Base-by-base conservation (phyloP, 805 yeast genomes). In the Lachancea fermentati region DNA sequence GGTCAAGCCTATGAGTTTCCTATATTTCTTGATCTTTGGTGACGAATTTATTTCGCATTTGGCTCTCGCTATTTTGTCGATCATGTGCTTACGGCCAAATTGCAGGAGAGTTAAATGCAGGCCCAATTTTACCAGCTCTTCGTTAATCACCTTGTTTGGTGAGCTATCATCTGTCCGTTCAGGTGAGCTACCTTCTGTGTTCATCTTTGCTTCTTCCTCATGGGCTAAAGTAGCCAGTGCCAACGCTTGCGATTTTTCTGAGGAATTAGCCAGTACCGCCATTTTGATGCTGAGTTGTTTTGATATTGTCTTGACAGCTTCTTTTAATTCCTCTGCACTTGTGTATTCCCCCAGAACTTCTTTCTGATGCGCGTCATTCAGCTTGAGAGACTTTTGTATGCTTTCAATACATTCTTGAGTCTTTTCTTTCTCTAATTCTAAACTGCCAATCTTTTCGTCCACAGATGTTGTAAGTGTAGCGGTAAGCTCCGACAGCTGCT, bases 1-100 rank as follows among this genome's bases (percentile, higher is more conserved):
- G 36, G 79, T 76, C 40, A 87, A 71, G 2, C 86, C 95, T 57
- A 93, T 80, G 45, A 91, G 69, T 53, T 79, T 78, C 47, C 95
- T 72, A 66, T 91, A 83, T 57, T 86, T 87, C 52, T 78, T 74
- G 76, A 85, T 81, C 58, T 79, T 82, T 22, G 66, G 68, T 11
- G 73, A 67, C 2, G 55, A 36, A 59, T 69, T 75, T 30, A 72
- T 60, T 25, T 67, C 71, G 15, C 63, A 59, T 12, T 69, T 69
- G 0, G 73, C 72, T 51, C 72, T 68, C 6, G 80, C 73, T 12
- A 85, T 72, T 37, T 71, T 68, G 39, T 69, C 66, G 13, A 76
- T 63, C 34, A 67, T 54, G 24, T 58, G 50, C 14, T 63, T 58
- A 47, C 88, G 65, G 32, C 70, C 62, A 13, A 75, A 50, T 57